Percentiles rank a stretch among this genome's conserved stretches.
phyloP scores from a whole-genome alignment of 208 protist species.

The Wallacemonas sp. region DNA sequence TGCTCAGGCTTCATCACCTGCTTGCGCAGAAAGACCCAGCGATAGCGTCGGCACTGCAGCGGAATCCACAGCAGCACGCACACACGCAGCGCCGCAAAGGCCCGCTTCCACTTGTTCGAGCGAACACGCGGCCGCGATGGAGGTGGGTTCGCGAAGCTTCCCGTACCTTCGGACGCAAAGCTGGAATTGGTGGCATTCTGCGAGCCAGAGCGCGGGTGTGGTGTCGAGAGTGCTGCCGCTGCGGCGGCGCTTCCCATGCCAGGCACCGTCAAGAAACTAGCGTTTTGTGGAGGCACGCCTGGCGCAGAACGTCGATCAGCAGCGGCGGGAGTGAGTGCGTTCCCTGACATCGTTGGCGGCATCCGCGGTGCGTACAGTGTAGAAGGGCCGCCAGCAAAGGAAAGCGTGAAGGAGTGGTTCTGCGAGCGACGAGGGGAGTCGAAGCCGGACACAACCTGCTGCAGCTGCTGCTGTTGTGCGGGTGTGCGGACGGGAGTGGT shows the following conservation, averaged over 20 bases:
- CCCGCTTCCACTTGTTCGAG: slow-evolving; percentile 34
- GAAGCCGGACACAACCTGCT: too few species aligned
- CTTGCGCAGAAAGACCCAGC: slow-evolving; percentile 27
- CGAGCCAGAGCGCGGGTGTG: background rate
- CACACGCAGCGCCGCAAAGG: slow-evolving; percentile 55
- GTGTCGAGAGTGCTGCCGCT: background rate
- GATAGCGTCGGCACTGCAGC: slow-evolving; percentile 40
- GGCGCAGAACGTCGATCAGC: too few species aligned
- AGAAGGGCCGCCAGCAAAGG: background rate
- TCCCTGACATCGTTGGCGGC: background rate
- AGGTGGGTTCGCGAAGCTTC: background rate
- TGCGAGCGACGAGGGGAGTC: background rate
- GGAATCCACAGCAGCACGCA: slow-evolving; percentile 56
- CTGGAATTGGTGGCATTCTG: background rate
- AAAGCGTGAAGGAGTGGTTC: slow-evolving; percentile 15
- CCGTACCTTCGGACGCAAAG: background rate
- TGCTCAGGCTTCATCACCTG: slow-evolving; percentile 16
- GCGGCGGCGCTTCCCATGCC: background rate
- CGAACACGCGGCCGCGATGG: slow-evolving; percentile 16
- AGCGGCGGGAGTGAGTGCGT: too few species aligned
- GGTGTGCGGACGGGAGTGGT: too few species aligned
- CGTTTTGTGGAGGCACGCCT: background rate
- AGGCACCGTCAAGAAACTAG: slow-evolving; percentile 2
- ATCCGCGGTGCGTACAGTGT: slow-evolving; percentile 1
- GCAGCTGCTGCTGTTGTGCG: too few species aligned